A percentile compares a stretch with the other conserved stretches of the same genome.
Conservation (phyloP, 306 rosid genomes). For the Pachyrhizus erosus region DNA sequence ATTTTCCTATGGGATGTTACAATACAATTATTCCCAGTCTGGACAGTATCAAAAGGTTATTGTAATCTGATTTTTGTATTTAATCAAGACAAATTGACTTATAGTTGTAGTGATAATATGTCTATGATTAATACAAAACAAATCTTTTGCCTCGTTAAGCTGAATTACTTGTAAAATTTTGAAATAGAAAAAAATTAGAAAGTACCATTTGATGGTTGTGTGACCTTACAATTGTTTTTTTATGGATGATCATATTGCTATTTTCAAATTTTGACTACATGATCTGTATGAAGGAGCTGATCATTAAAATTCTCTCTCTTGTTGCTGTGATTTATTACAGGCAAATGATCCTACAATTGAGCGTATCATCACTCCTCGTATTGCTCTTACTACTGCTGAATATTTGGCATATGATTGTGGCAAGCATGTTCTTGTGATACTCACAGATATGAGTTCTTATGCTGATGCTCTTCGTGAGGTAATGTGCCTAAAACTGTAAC, state of each 20-base stretch:
- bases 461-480: constrained; percentile 99
- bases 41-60: not conserved
- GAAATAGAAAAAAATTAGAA: not conserved
- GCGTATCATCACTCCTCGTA: constrained; percentile 99
- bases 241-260: not conserved
- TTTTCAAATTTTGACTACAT: constrained; percentile 12
- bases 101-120: not conserved
- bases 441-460: constrained; percentile 99
- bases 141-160: constrained; percentile 12
- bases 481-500: constrained; percentile 26
- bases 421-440: constrained; percentile 98
- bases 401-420: constrained; percentile 99
- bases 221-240: constrained; percentile 1
- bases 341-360: constrained; percentile 99
- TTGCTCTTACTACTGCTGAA: constrained; percentile 99
- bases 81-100: not conserved
- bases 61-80: not conserved
- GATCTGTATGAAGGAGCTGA: constrained; percentile 8
- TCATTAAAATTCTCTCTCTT: constrained; percentile 18
- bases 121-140: not conserved
- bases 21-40: not conserved
- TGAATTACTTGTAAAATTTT: constrained; percentile 28
- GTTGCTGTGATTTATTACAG: constrained; percentile 55
- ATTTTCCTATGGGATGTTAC: constrained; percentile 27
- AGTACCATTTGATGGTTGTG: constrained; percentile 1